Conservation (phyloP, 306 rosid genomes). For the Castanea mollissima region DNA sequence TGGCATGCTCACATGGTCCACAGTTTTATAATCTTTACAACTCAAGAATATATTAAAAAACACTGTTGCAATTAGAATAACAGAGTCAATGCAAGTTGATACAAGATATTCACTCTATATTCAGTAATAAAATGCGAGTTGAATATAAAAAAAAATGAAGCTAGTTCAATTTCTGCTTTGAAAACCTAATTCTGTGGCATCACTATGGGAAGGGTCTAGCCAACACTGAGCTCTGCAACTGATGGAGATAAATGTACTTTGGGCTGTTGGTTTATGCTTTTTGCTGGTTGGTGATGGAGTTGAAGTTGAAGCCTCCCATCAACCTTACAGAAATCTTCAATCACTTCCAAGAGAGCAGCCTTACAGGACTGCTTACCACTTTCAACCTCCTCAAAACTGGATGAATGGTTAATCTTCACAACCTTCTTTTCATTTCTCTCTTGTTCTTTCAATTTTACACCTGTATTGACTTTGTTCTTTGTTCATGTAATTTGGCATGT, state of each 20-base stretch:
- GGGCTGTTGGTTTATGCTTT: not conserved
- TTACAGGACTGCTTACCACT: conserved; percentile 54
- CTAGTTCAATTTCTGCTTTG: not conserved
- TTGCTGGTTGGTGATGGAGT: conserved; percentile 12
- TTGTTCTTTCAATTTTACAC: not conserved
- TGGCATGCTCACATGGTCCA: no score
- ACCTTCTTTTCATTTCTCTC: not conserved
- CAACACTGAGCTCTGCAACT: not conserved
- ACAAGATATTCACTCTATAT: not conserved
- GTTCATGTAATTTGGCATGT: conserved; percentile 6
- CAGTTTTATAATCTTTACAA: no score
- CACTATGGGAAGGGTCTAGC: not conserved
- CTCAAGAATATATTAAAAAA: not conserved
- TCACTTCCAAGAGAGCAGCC: conserved; percentile 25
- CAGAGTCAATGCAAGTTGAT: not conserved
- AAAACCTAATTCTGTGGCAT: not conserved
- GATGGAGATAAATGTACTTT: not conserved
- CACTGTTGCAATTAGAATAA: not conserved
- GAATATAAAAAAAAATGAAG: not conserved
- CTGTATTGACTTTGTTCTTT: conserved; percentile 6
- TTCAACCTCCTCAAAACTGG: conserved; percentile 52
- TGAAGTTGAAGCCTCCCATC: conserved; percentile 24
- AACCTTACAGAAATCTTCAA: not conserved
- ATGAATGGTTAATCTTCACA: conserved; percentile 41
- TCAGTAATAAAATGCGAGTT: not conserved